Conservation (phyloP, 805 yeast species). For the Candida bentonensis region DNA sequence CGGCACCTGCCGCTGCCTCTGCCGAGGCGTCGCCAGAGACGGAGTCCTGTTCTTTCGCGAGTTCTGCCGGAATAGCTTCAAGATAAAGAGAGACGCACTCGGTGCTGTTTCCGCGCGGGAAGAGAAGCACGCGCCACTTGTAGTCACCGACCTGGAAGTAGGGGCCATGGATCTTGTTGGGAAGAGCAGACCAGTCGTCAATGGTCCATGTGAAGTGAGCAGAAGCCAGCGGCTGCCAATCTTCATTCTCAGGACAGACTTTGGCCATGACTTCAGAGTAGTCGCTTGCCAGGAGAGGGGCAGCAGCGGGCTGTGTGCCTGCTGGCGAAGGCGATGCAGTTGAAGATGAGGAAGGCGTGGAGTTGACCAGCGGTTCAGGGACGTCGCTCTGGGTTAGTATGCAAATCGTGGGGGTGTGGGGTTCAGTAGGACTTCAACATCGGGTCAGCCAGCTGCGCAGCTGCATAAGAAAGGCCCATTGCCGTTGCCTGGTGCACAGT, state of each 20-base stretch:
- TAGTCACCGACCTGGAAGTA: conserved; percentile 18
- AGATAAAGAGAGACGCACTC: conserved; percentile 58
- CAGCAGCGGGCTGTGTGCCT: not conserved
- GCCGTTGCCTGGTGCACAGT: too few relatives aligned
- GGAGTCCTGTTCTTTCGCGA: conserved; percentile 12
- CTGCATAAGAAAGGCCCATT: too few relatives aligned
- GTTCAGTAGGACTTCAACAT: too few relatives aligned
- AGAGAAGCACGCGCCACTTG: conserved; percentile 43
- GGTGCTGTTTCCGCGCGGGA: conserved; percentile 61
- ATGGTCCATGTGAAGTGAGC: conserved; percentile 21
- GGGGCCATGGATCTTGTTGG: conserved; percentile 20
- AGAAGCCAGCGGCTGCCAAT: conserved; percentile 3
- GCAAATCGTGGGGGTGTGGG: too few relatives aligned
- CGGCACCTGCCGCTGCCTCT: not conserved
- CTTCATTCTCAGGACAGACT: not conserved
- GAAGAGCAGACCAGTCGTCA: conserved; percentile 24
- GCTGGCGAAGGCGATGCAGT: not conserved
- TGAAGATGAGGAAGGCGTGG: not conserved
- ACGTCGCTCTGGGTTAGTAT: not conserved
- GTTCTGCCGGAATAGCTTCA: conserved; percentile 40
- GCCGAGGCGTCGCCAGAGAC: not conserved
- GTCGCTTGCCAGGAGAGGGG: not conserved
- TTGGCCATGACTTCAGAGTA: not conserved
- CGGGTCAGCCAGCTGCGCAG: too few relatives aligned
- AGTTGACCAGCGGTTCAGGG: not conserved